phyloP scores from a whole-genome alignment of 768 basidiomycete genomes.

The Panellus pusillus region DNA sequence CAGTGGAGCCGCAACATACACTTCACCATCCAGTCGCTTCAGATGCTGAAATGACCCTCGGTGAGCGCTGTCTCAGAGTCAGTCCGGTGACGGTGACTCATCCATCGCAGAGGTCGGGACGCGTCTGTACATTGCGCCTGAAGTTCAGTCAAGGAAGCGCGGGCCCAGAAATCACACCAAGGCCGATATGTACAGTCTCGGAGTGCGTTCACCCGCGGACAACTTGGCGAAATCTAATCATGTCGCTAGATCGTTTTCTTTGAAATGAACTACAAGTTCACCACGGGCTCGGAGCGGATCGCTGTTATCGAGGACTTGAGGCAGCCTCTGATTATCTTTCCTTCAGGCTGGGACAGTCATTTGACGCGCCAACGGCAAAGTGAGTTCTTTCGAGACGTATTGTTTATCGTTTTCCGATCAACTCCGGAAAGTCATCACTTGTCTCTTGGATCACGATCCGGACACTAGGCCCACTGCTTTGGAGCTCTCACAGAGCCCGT shows the following conservation, averaged over 20 bases:
- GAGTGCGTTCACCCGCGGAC: conserved; percentile 47
- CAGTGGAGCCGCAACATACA: conserved; percentile 71
- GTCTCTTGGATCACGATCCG: conserved; percentile 82
- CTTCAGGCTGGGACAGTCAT: conserved; percentile 66
- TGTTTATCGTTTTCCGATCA: not conserved
- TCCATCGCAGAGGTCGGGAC: conserved; percentile 76
- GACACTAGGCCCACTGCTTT: conserved; percentile 74
- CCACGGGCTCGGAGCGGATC: conserved; percentile 81
- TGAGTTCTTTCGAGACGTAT: conserved; percentile 33
- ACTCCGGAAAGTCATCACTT: conserved; percentile 63
- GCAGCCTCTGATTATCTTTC: conserved; percentile 73
- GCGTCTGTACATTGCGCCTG: conserved; percentile 89
- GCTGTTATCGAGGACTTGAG: conserved; percentile 79
- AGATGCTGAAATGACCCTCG: conserved; percentile 76
- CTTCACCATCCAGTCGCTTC: conserved; percentile 24
- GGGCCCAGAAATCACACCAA: conserved; percentile 80
- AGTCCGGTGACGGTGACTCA: not conserved
- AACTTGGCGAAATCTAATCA: not conserved
- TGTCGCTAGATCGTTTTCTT: conserved; percentile 84
- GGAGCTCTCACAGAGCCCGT: conserved; percentile 77
- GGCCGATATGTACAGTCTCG: conserved; percentile 94
- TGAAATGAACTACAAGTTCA: conserved; percentile 90
- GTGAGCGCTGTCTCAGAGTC: conserved; percentile 33
- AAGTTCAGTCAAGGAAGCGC: conserved; percentile 66
- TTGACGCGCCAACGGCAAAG: conserved; percentile 68